Conservation (phyloP, 768 basidiomycete genomes). For the Macrocybe gigantea region DNA sequence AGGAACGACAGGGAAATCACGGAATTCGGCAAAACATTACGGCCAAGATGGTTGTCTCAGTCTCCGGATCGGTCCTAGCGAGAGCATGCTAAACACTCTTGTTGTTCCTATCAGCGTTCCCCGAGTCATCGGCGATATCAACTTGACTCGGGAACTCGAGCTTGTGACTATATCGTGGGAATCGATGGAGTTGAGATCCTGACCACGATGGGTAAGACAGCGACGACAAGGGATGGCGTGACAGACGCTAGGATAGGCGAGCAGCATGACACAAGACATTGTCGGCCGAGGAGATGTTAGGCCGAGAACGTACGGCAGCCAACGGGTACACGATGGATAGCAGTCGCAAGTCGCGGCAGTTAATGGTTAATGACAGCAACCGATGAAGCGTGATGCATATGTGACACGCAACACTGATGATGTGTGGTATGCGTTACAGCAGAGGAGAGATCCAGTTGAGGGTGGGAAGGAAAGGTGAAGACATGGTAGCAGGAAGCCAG, state of each 20-base stretch:
- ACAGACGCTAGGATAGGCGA: not conserved
- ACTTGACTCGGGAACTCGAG: slow-evolving; percentile 37
- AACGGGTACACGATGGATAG: no score
- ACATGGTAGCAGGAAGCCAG: not conserved
- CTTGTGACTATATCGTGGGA: slow-evolving; percentile 20
- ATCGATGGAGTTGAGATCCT: slow-evolving; percentile 9
- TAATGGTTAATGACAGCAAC: no score
- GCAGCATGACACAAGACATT: not conserved
- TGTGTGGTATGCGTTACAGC: not conserved
- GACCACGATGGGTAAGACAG: not conserved
- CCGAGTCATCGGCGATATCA: slow-evolving; percentile 29
- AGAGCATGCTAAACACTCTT: no score
- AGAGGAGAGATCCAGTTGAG: not conserved
- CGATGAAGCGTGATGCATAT: no score
- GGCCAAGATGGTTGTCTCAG: no score
- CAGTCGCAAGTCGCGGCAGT: no score
- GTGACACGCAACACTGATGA: no score
- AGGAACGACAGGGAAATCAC: no score
- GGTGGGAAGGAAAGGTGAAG: not conserved
- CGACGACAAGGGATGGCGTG: not conserved
- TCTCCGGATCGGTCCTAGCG: no score
- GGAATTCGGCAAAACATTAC: no score
- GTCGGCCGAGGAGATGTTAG: not conserved
- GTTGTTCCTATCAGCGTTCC: slow-evolving; percentile 11
- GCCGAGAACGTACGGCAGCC: not conserved